Base-by-base conservation (phyloP, 148 eudicot genomes). In the Gaultheria prostrata region DNA sequence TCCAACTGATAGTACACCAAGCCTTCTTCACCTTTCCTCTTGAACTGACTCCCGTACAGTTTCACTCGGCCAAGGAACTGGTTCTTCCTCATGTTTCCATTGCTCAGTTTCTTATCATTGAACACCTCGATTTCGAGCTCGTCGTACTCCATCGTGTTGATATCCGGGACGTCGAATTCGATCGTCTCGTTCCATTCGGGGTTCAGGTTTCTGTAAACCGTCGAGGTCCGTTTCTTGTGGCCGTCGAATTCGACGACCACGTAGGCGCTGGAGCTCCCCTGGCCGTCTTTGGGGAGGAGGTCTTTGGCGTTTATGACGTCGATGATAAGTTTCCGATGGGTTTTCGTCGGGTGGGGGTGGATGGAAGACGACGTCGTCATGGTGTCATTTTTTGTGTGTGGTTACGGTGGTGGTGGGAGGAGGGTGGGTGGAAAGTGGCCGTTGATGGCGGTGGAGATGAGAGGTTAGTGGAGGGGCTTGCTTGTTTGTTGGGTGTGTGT, bases 211-310 rank as follows among this genome's bases (percentile, higher is more conserved):
- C 93, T 82, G 30, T 74, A 70, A 69, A 90, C 89, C 8, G 99
- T 97, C 11, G 90, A 85, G 0, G 99, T 91, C 3, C 98, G 88
- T 39, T 84, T 88, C 46, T 93, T 85, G 76, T 97, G 99, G 65
- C 98, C 98, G 74, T 97, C 99, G 50, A 93, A 97, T 30, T 97
- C 98, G 0, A 88, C 92, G 20, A 93, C 91, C 39, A 97, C 99
- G 72, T 97, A 97, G 2, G 99, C 89, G 82, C 98, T 97, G 6
- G 97, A 93, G 76, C 93, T 97, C 7, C 99, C 99, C 63, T 93
- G 95, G 13, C 99, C 99, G 84, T 97, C 99, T 77, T 97, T 97
- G 0, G 99, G 99, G 39, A 97, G 96, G 10, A 97, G 89, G 85
- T 95, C 96, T 1, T 95, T 92, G 5, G 98, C 99, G 28, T 92